Evolutionary conservation across 129 eudicot species (phyloP).

Genomic region (Flaveria robusta): DNA sequence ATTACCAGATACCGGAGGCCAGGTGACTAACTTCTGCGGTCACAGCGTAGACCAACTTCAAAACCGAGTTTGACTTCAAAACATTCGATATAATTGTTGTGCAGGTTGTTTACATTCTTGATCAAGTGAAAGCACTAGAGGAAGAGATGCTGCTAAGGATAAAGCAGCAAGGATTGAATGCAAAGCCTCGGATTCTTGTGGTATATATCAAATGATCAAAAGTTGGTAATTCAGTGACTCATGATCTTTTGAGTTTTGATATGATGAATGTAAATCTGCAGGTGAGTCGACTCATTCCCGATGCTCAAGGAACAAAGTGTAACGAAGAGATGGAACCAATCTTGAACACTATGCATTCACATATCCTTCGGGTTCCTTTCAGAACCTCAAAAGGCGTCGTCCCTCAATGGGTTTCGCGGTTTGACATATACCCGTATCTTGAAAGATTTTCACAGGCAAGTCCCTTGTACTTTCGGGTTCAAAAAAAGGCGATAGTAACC

Average conservation of each 20-base stretch:
- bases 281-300: conserved; percentile 86
- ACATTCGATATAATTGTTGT: neutral
- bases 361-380: conserved; percentile 82
- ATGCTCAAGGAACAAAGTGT: conserved; percentile 84
- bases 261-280: conserved; percentile 26
- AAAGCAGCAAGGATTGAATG: conserved; percentile 74
- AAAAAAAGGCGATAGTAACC: neutral
- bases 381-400: conserved; percentile 64
- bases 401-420: conserved; percentile 82
- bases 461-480: neutral
- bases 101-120: conserved; percentile 90
- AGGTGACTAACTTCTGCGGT: conserved; percentile 44
- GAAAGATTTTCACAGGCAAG: conserved; percentile 76
- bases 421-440: conserved; percentile 79
- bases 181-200: conserved; percentile 82
- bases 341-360: conserved; percentile 62
- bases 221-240: conserved; percentile 11
- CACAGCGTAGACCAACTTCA: neutral
- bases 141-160: conserved; percentile 72
- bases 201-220: conserved; percentile 29
- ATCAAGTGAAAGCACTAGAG: conserved; percentile 91
- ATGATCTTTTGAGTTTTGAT: neutral
- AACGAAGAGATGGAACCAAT: conserved; percentile 77
- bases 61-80: conserved; percentile 19
- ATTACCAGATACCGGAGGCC: conserved; percentile 95